A percentile compares a stretch with the other conserved stretches of the same genome.
These are phyloP conservation scores for Metschnikowia kunwiensis DNA, from an alignment of 805 yeast genomes.

Conservation along the genomic window DNA sequence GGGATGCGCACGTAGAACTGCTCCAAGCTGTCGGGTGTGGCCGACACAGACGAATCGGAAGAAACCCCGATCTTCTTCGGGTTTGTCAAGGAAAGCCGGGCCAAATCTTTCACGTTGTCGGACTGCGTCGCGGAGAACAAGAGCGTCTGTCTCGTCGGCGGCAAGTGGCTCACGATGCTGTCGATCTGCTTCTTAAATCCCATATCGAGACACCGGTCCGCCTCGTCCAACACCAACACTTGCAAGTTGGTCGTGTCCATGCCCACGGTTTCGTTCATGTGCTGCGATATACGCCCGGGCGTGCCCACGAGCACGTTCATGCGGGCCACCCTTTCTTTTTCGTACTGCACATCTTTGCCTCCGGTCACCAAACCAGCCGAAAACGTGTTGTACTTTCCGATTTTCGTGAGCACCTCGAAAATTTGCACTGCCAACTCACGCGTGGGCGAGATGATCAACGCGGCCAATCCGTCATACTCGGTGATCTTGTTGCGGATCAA, in stretches of 20 bases:
- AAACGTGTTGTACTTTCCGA: constrained; percentile 70
- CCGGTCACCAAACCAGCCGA: constrained; percentile 93
- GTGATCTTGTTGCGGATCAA: constrained; percentile 70
- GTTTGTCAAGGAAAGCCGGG: constrained; percentile 66
- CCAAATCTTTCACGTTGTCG: constrained; percentile 75
- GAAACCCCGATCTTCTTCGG: constrained; percentile 49
- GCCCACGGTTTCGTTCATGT: constrained; percentile 84
- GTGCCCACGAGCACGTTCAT: constrained; percentile 87
- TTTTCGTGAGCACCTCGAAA: constrained; percentile 79
- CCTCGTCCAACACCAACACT: constrained; percentile 82
- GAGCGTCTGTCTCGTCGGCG: constrained; percentile 78
- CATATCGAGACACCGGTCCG: constrained; percentile 91
- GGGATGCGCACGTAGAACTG: constrained; percentile 76
- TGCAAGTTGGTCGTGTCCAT: constrained; percentile 73
- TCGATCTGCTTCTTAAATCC: constrained; percentile 85
- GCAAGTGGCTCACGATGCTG: constrained; percentile 72
- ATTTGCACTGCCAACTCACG: constrained; percentile 89
- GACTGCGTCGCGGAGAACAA: constrained; percentile 89
- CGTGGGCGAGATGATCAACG: constrained; percentile 85
- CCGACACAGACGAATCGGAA: constrained; percentile 47
- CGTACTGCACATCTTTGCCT: constrained; percentile 83
- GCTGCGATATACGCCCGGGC: constrained; percentile 88
- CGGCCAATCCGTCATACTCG: constrained; percentile 84
- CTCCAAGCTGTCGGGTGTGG: constrained; percentile 80
- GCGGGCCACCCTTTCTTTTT: constrained; percentile 71